A percentile compares a stretch with the other conserved stretches of the same genome.
Evolutionary conservation across 257 asterid species (phyloP).

Genomic region (Nicotiana tabacum): DNA sequence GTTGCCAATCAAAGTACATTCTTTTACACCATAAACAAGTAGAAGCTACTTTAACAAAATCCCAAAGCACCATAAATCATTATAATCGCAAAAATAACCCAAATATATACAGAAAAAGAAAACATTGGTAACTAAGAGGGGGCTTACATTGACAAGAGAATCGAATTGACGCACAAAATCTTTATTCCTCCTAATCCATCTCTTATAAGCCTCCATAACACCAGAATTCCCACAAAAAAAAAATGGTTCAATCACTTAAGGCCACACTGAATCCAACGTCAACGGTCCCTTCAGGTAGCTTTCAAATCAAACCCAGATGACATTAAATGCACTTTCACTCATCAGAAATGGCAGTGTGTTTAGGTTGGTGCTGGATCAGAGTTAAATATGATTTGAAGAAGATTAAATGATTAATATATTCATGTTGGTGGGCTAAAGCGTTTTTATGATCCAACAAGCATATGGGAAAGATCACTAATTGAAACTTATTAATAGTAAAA

Average conservation of each 20-base stretch:
- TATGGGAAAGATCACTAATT: background rate
- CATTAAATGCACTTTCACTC: background rate
- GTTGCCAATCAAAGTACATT: background rate
- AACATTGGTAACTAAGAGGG: background rate
- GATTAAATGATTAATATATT: background rate
- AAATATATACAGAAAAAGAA: too few species aligned
- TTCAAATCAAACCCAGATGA: background rate
- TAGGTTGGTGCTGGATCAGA: background rate
- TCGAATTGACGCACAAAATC: conserved; percentile 78
- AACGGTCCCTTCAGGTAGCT: background rate
- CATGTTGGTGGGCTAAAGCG: background rate
- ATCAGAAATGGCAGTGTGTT: background rate
- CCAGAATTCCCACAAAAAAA: background rate
- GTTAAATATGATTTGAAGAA: background rate
- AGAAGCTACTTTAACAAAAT: background rate
- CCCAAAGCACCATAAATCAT: too few species aligned
- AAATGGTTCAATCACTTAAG: background rate
- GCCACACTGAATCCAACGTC: background rate
- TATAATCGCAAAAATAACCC: too few species aligned
- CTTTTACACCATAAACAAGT: background rate
- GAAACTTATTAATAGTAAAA: background rate
- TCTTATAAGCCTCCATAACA: conserved; percentile 80
- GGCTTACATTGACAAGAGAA: conserved; percentile 79
- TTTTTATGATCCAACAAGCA: background rate
- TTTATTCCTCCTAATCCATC: conserved; percentile 79